Percentiles rank a stretch among this genome's conserved stretches.
phyloP scores from a whole-genome alignment of 2,329 filamentous ascomycete species.

The Orbilia brochopaga region DNA sequence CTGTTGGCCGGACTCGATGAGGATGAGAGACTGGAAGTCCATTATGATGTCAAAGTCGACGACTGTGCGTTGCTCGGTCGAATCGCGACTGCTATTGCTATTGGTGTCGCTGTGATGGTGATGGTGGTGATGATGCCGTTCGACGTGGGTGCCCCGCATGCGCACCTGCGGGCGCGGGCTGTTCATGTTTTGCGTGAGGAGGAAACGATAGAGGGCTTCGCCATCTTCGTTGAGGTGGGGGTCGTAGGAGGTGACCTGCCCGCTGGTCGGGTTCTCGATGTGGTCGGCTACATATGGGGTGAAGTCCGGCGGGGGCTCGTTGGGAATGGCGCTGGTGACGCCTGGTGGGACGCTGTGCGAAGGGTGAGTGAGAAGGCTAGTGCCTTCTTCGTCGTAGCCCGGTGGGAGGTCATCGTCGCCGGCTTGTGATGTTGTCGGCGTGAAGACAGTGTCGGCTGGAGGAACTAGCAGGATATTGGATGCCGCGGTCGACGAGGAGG shows the following conservation, averaged over 20 bases:
- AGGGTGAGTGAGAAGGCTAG: conserved; percentile 30
- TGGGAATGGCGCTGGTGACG: conserved; percentile 25
- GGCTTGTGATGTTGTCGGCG: conserved; percentile 25
- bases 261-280: conserved; percentile 24
- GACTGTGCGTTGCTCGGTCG: conserved; percentile 61
- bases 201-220: conserved; percentile 54
- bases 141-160: conserved; percentile 56
- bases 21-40: conserved; percentile 67
- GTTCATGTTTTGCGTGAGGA: conserved; percentile 48
- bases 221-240: conserved; percentile 54
- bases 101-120: conserved; percentile 51
- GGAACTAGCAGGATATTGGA: conserved; percentile 37
- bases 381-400: conserved; percentile 41
- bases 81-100: conserved; percentile 61
- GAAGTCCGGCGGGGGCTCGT: conserved; percentile 43
- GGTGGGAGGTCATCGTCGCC: conserved; percentile 41
- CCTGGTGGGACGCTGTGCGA: conserved; percentile 29
- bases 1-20: conserved; percentile 60
- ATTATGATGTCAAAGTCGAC: conserved; percentile 68
- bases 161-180: conserved; percentile 52
- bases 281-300: conserved; percentile 37
- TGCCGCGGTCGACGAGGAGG: conserved; percentile 31
- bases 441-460: conserved; percentile 20
- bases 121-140: conserved; percentile 53
- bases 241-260: conserved; percentile 53